Evolutionary conservation across 1,284 basidiomycete species (phyloP).

Genomic region (Rugosomyces carneus): DNA sequence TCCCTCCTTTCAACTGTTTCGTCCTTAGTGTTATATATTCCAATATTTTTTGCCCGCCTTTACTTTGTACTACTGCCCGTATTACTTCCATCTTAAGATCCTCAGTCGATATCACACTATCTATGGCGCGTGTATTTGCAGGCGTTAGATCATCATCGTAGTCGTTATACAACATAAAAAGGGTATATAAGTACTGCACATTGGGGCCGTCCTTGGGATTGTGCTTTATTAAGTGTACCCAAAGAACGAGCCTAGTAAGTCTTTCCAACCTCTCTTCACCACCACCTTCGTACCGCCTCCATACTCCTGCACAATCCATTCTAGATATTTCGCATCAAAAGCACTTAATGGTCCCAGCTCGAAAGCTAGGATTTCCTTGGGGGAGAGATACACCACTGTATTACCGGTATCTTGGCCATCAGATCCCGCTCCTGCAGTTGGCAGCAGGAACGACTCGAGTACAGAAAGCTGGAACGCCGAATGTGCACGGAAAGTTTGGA

Average conservation of each 20-base stretch:
- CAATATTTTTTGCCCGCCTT: too few relatives aligned
- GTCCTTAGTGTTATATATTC: too few relatives aligned
- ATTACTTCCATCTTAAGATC: too few relatives aligned
- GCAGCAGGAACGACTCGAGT: conserved; percentile 46
- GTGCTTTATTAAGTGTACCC: not conserved
- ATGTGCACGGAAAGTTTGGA: conserved; percentile 70
- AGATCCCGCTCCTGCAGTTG: too few relatives aligned
- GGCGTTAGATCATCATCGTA: not conserved
- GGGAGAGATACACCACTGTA: conserved; percentile 32
- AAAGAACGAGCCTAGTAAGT: conserved; percentile 28
- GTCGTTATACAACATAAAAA: not conserved
- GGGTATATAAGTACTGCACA: not conserved
- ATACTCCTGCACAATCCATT: conserved; percentile 68
- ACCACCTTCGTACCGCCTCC: conserved; percentile 37
- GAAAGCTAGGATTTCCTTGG: conserved; percentile 59
- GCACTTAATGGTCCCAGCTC: conserved; percentile 67
- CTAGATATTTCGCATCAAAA: conserved; percentile 62
- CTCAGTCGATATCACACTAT: too few relatives aligned
- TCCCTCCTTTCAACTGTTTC: too few relatives aligned
- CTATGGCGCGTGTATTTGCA: too few relatives aligned
- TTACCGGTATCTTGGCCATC: too few relatives aligned
- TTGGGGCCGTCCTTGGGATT: not conserved
- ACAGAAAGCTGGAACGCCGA: conserved; percentile 60
- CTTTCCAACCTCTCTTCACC: conserved; percentile 40
- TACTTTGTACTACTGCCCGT: too few relatives aligned